Conservation (phyloP, 345 rosid genomes). For the Arabidopsis suecica region DNA sequence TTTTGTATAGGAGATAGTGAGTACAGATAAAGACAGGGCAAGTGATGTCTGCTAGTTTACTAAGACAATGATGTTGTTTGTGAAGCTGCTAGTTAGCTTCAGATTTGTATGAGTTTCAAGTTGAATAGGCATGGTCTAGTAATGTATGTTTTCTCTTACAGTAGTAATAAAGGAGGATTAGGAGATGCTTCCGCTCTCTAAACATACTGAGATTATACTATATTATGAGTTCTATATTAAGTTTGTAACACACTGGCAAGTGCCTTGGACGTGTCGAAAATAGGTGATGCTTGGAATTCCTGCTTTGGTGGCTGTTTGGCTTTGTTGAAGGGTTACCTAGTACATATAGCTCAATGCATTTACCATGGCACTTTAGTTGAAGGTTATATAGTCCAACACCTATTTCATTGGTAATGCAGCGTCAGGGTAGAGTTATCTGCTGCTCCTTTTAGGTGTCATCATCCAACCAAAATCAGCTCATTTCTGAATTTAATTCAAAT, state of each 20-base stretch:
- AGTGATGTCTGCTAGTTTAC: neutral
- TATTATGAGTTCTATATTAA: neutral
- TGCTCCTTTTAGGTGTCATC: conserved; percentile 21
- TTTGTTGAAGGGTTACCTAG: neutral
- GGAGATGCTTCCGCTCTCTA: conserved; percentile 1
- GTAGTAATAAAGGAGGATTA: neutral
- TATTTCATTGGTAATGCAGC: conserved; percentile 4
- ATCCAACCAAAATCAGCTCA: conserved; percentile 19
- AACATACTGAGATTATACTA: neutral
- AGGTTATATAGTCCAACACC: conserved; percentile 4
- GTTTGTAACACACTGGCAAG: conserved; percentile 17
- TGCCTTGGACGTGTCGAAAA: neutral
- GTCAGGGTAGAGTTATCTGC: conserved; percentile 11
- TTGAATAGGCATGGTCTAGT: conserved; percentile 13
- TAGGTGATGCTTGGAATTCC: neutral
- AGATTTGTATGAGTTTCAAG: neutral
- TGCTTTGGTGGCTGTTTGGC: neutral
- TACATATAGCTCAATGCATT: conserved; percentile 9
- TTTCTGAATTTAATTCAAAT: neutral
- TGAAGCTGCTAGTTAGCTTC: conserved; percentile 30
- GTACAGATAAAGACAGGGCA: conserved; percentile 1
- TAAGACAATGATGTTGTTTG: neutral
- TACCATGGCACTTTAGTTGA: neutral
- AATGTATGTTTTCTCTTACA: conserved; percentile 26
- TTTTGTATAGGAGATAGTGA: conserved; percentile 16